Evolutionary conservation across 2,329 filamentous ascomycete species (phyloP), one percentile per base, ranked within the genome.

Genomic region (Coleophoma crateriformis): DNA sequence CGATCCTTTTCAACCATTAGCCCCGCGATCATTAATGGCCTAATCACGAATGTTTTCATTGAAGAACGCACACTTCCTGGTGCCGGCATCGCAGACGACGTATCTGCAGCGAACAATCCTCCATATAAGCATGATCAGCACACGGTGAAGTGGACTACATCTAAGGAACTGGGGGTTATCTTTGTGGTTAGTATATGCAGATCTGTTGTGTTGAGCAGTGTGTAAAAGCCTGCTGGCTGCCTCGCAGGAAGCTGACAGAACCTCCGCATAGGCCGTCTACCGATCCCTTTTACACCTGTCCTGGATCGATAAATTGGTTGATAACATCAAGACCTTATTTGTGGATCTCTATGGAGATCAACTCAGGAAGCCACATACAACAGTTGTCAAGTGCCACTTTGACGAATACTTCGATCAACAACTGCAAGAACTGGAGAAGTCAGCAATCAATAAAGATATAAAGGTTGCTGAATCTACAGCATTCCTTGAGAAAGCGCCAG

Each of bases 1-100:
- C 86, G 88, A 66, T 86, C 84, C 22, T 96, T 92, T 67, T 83
- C 85, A 48, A 79, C 86, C 2, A 83, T 95, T 64, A 90, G 84
- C 66, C 81, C 88, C 40, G 84, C 87, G 60, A 77, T 96, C 57
- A 85, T 99, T 75, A 96, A 99, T 75, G 87, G 82, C 74, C 85
- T 99, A 68, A 96, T 99, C 70, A 85, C 85, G 67, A 90, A 97
- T 70, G 89, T 96, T 65, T 96, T 99, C 67, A 96, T 99, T 64
- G 94, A 99, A 71, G 92, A 96, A 74, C 91, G 88, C 68, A 79
- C 81, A 52, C 78, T 82, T 50, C 69, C 74, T 15, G 71, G 71
- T 33, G 76, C 76, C 46, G 75, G 78, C 47, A 74, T 80, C 49
- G 75, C 82, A 47, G 81, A 82, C 57, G 79, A 83, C 53, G 70